Evolutionary conservation across 768 basidiomycete genomes (phyloP), one percentile per base, ranked within the genome.

Genomic region (Peribolospora kevripleyi): DNA sequence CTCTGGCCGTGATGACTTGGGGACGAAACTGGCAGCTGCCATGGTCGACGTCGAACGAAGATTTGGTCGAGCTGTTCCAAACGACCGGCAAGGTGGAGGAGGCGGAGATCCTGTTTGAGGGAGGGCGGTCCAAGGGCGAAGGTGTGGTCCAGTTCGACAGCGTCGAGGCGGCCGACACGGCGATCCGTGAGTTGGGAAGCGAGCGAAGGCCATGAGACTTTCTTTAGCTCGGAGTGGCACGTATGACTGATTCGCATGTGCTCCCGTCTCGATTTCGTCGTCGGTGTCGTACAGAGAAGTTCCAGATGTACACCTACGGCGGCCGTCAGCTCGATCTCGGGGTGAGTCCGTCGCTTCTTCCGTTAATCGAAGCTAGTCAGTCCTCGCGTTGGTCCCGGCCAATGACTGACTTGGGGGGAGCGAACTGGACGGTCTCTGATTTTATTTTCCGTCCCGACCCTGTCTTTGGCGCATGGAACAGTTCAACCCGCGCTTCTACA

Each of bases 11-110:
- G 8, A 48, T 52, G 40, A 14, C 38, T 45, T 7, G 42, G 56
- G 11, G 36, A 50, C 55, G 25, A 9, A 42, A 36, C 50, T 3
- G 52, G 7, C 59, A 97, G 91, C 70, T 98, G 13, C 91, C 91
- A 1, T 98, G 90, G 90, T 95, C 91, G 7, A 98, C 91, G 48
- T 88, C 91, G 6, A 95, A 98, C 66, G 91, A 98, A 66, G 91
- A 98, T 66, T 71, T 98, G 48, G 90, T 98, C 25, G 91, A 98
- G 69, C 69, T 98, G 14, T 98, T 98, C 63, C 90, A 95, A 71
- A 98, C 91, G 42, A 93, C 90, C 0, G 91, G 90, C 7, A 81
- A 82, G 61, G 91, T 98, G 42, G 83, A 88, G 64, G 71, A 86
- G 42, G 91, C 91, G 3, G 91, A 98, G 69, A 91, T 95, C 60